phyloP scores from a whole-genome alignment of 805 yeast genomes.

The Saccharomyces eubayanus region DNA sequence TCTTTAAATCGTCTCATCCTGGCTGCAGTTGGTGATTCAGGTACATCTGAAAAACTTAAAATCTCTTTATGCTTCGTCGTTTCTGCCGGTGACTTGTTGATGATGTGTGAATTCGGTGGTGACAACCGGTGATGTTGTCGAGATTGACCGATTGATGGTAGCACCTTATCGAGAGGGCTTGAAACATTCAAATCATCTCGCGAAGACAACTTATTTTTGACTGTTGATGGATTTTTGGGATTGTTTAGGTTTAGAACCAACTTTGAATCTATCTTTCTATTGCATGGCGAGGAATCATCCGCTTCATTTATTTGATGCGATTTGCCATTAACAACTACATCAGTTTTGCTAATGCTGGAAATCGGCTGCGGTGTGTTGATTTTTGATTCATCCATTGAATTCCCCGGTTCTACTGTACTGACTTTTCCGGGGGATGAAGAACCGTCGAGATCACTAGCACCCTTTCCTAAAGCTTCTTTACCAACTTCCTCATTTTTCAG shows the following conservation, averaged over 20 bases:
- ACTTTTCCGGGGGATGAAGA: background rate
- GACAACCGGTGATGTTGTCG: background rate
- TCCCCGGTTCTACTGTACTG: background rate
- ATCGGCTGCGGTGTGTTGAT: background rate
- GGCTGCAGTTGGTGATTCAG: background rate
- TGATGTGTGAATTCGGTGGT: background rate
- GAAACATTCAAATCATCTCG: background rate
- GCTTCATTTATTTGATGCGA: background rate
- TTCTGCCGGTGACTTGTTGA: background rate
- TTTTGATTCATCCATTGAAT: background rate
- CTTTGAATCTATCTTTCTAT: background rate
- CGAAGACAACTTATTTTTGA: background rate
- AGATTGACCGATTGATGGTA: background rate
- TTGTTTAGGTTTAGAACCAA: background rate
- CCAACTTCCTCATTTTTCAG: conserved; percentile 17
- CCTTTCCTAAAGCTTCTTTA: background rate
- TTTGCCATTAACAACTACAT: background rate
- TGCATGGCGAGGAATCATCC: background rate
- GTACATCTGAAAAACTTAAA: background rate
- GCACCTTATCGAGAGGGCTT: background rate
- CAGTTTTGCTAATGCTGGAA: background rate
- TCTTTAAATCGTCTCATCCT: conserved; percentile 8
- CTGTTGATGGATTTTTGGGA: background rate
- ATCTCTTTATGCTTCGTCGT: background rate
- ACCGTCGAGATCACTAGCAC: background rate